These are phyloP conservation scores for Syzygium oleosum DNA, from an alignment of 345 rosid species.

Conservation along the genomic window DNA sequence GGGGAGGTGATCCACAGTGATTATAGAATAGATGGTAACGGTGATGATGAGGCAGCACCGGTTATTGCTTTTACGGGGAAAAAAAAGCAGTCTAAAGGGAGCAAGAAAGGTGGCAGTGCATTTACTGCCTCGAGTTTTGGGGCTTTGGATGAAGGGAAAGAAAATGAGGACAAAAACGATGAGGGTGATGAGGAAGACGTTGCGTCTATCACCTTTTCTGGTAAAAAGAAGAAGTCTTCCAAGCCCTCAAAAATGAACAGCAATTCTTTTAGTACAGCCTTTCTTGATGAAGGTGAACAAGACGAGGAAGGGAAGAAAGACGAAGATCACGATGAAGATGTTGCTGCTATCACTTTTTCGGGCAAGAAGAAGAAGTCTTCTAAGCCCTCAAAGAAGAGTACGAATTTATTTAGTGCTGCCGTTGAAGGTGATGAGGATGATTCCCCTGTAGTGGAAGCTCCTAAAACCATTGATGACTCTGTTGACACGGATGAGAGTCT, in stretches of 20 bases:
- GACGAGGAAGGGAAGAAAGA: constrained; percentile 9
- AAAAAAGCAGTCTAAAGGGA: constrained; percentile 11
- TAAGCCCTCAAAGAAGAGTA: constrained; percentile 51
- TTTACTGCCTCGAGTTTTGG: constrained; percentile 3
- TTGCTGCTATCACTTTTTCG: constrained; percentile 29
- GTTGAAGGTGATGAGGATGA: constrained; percentile 42
- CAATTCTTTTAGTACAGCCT: background rate
- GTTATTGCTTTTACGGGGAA: constrained; percentile 7
- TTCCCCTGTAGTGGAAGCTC: constrained; percentile 19
- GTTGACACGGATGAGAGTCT: constrained; percentile 29
- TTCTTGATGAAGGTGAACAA: background rate
- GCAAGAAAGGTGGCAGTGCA: constrained; percentile 7
- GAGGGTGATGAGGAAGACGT: constrained; percentile 20
- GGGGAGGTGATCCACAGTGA: background rate
- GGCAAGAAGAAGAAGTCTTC: constrained; percentile 84
- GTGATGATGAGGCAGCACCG: constrained; percentile 3
- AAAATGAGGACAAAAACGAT: constrained; percentile 8
- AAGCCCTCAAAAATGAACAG: constrained; percentile 2
- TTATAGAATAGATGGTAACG: background rate
- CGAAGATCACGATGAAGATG: constrained; percentile 27
- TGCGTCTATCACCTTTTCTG: constrained; percentile 24
- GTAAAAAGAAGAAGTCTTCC: constrained; percentile 39
- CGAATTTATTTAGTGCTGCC: constrained; percentile 38
- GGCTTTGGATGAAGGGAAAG: constrained; percentile 25
- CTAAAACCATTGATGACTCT: constrained; percentile 10